Percentiles rank a stretch among this genome's conserved stretches.
Conservation (phyloP, 768 basidiomycete species). For the Hypholoma sublateritium region DNA sequence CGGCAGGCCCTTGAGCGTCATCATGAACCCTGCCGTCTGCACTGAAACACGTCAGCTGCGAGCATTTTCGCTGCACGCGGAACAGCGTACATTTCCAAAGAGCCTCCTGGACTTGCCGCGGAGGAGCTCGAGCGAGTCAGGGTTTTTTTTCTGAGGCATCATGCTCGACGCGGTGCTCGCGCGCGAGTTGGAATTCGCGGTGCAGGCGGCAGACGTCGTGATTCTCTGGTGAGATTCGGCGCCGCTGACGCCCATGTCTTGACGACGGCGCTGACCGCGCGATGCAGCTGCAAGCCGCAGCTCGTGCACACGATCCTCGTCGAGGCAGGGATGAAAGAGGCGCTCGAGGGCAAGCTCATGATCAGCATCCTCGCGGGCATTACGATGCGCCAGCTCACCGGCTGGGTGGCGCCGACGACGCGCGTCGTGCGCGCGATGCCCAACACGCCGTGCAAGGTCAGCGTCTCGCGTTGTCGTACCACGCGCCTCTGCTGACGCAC, state of each 20-base stretch:
- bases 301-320: constrained; percentile 72
- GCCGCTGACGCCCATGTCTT: not conserved
- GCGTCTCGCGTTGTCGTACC: constrained; percentile 17
- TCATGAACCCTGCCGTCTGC: constrained; percentile 95
- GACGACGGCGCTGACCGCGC: not conserved
- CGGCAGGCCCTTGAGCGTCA: constrained; percentile 95
- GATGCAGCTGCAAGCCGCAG: constrained; percentile 88
- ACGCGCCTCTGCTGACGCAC: not conserved
- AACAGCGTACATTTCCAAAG: constrained; percentile 76
- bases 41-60: not conserved
- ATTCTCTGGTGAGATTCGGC: constrained; percentile 71
- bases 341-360: constrained; percentile 85
- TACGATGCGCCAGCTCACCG: constrained; percentile 76
- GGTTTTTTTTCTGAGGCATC: constrained; percentile 99
- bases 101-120: constrained; percentile 94
- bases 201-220: constrained; percentile 76
- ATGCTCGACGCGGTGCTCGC: constrained; percentile 99
- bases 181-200: too few relatives aligned
- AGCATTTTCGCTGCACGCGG: not conserved
- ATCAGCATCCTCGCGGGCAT: constrained; percentile 99
- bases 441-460: constrained; percentile 93
- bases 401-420: constrained; percentile 74
- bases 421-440: constrained; percentile 96
- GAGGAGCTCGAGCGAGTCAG: constrained; percentile 92
- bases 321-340: constrained; percentile 76